Evolutionary conservation across 2,329 filamentous ascomycete genomes (phyloP).

Genomic region (Phoma sp.): DNA sequence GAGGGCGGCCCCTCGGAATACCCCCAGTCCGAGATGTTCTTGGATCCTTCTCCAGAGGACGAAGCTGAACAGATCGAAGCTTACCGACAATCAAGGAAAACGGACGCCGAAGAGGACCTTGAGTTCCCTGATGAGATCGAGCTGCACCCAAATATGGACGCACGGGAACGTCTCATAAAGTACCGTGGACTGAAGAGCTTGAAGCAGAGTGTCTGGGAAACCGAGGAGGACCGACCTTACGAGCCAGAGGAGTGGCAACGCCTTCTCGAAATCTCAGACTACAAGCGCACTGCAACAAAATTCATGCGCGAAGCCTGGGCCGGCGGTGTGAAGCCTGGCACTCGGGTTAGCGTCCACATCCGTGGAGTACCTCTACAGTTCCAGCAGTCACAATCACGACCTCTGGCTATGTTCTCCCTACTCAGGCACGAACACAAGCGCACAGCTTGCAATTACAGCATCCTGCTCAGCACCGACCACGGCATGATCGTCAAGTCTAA

Average conservation of each 20-base stretch:
- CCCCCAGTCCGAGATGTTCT: slow-evolving; percentile 90
- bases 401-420: slow-evolving; percentile 82
- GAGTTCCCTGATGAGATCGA: slow-evolving; percentile 99
- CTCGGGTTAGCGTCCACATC: slow-evolving; percentile 81
- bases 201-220: slow-evolving; percentile 86
- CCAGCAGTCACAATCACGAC: slow-evolving; percentile 62
- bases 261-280: slow-evolving; percentile 86
- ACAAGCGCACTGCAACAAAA: slow-evolving; percentile 80
- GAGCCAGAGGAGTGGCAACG: slow-evolving; percentile 91
- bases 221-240: slow-evolving; percentile 82
- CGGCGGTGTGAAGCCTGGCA: slow-evolving; percentile 87
- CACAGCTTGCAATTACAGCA: slow-evolving; percentile 82
- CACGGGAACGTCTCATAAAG: slow-evolving; percentile 81
- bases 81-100: slow-evolving; percentile 78
- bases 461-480: slow-evolving; percentile 82
- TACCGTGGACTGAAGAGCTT: slow-evolving; percentile 94
- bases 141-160: slow-evolving; percentile 84
- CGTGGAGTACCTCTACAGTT: slow-evolving; percentile 64
- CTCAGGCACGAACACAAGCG: slow-evolving; percentile 95
- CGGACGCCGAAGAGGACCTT: slow-evolving; percentile 85
- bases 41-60: slow-evolving; percentile 80
- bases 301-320: slow-evolving; percentile 82
- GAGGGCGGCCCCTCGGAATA: slow-evolving; percentile 88
- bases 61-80: slow-evolving; percentile 82
- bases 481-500: slow-evolving; percentile 84